Conservation (phyloP, 495 filamentous ascomycete genomes). For the Penicillium canariense region DNA sequence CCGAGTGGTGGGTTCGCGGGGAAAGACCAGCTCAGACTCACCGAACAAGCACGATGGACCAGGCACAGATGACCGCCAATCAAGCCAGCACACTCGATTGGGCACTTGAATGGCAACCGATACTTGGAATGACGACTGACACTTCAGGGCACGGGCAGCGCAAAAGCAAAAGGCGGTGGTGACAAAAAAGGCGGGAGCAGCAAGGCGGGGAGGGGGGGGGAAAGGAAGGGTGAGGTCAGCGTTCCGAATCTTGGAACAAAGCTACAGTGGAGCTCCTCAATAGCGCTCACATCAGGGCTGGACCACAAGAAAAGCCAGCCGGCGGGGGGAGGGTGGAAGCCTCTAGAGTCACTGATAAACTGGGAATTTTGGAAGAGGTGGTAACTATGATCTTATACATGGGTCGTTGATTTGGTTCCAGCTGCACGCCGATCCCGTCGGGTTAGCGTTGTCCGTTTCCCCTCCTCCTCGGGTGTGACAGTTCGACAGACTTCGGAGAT, state of each 20-base stretch:
- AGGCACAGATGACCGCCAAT: not conserved
- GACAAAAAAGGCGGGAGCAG: not conserved
- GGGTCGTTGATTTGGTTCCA: not conserved
- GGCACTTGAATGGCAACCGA: too few species aligned
- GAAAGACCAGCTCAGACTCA: not conserved
- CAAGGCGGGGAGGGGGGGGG: constrained; percentile 8
- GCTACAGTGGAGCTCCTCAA: constrained; percentile 22
- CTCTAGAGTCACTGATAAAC: not conserved
- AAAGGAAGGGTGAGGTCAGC: constrained; percentile 11
- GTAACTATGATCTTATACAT: too few species aligned
- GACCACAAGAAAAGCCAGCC: not conserved
- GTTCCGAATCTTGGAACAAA: constrained; percentile 18
- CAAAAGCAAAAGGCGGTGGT: not conserved
- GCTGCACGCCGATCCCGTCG: not conserved
- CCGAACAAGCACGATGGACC: not conserved
- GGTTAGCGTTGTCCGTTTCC: not conserved
- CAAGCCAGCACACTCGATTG: not conserved
- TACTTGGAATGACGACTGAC: too few species aligned
- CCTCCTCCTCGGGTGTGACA: not conserved
- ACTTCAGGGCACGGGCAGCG: too few species aligned
- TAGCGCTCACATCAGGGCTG: constrained; percentile 23
- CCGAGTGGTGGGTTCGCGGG: not conserved
- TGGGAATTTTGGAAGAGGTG: too few species aligned
- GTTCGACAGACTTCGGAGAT: not conserved
- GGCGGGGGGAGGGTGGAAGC: too few species aligned